These are phyloP conservation scores for Beverwykella pulmonaria DNA, from an alignment of 495 filamentous ascomycete genomes.

Conservation along the genomic window DNA sequence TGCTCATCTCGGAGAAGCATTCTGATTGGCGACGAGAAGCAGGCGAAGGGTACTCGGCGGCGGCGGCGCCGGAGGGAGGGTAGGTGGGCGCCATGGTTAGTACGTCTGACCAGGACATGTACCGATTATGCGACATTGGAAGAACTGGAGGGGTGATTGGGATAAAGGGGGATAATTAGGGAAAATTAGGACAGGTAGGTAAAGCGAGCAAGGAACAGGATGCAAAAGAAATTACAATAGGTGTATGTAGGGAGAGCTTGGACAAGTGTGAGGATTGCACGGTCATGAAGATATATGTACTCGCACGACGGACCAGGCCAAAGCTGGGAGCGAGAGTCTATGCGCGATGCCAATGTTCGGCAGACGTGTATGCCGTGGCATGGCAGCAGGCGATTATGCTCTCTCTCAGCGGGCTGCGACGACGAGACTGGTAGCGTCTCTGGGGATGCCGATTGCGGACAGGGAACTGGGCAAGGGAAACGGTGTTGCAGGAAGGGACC, in stretches of 20 bases:
- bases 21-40: constrained; percentile 31
- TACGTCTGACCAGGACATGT: constrained; percentile 38
- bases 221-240: constrained; percentile 34
- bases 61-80: constrained; percentile 29
- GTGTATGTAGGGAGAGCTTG: constrained; percentile 32
- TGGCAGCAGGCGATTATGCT: constrained; percentile 20
- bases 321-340: constrained; percentile 6
- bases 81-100: constrained; percentile 37
- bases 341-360: constrained; percentile 25
- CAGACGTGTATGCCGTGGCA: constrained; percentile 11
- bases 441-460: constrained; percentile 26
- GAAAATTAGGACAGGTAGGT: constrained; percentile 4
- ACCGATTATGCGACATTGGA: constrained; percentile 37
- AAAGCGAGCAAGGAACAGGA: constrained; percentile 10
- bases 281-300: constrained; percentile 28
- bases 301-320: background rate
- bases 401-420: background rate
- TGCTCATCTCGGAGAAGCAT: constrained; percentile 31
- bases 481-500: constrained; percentile 16
- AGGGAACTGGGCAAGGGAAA: constrained; percentile 1
- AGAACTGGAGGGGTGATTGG: constrained; percentile 2
- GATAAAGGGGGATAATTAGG: background rate
- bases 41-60: constrained; percentile 32
- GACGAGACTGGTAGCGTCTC: constrained; percentile 31
- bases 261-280: constrained; percentile 29